phyloP scores from a whole-genome alignment of 78 protist species.

The Mantamonas sphyraenae region DNA sequence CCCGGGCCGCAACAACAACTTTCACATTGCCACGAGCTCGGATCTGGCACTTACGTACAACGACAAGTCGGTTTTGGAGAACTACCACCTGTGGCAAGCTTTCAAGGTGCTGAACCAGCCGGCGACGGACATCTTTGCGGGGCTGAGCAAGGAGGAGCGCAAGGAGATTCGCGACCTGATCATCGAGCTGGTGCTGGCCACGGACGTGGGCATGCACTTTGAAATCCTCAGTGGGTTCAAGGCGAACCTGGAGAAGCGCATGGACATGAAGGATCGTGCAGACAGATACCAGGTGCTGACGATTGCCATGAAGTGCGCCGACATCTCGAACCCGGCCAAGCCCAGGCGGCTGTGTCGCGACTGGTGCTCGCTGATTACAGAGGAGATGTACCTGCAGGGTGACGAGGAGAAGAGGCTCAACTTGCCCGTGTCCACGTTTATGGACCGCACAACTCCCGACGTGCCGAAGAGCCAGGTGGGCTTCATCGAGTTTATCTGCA shows the following conservation, averaged over 20 bases:
- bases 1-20: constrained; percentile 48
- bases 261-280: not conserved
- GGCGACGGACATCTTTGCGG: constrained; percentile 19
- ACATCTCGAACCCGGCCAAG: constrained; percentile 42
- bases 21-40: not conserved
- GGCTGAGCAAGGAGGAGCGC: constrained; percentile 7
- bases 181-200: constrained; percentile 31
- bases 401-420: constrained; percentile 46
- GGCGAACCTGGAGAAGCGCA: not conserved
- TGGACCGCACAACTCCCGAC: constrained; percentile 49
- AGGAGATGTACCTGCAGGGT: constrained; percentile 47
- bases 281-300: not conserved
- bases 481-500: constrained; percentile 46
- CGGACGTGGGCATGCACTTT: constrained; percentile 24
- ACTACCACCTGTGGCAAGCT: constrained; percentile 37
- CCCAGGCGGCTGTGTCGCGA: not conserved
- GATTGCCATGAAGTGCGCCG: constrained; percentile 46
- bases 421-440: constrained; percentile 58
- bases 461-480: constrained; percentile 56
- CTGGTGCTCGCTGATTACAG: constrained; percentile 40
- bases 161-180: constrained; percentile 19
- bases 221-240: not conserved
- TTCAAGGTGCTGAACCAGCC: constrained; percentile 5
- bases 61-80: constrained; percentile 44
- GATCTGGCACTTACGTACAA: constrained; percentile 24